Evolutionary conservation across 768 basidiomycete species (phyloP).

Genomic region (Porphyrellus cyaneotinctus): DNA sequence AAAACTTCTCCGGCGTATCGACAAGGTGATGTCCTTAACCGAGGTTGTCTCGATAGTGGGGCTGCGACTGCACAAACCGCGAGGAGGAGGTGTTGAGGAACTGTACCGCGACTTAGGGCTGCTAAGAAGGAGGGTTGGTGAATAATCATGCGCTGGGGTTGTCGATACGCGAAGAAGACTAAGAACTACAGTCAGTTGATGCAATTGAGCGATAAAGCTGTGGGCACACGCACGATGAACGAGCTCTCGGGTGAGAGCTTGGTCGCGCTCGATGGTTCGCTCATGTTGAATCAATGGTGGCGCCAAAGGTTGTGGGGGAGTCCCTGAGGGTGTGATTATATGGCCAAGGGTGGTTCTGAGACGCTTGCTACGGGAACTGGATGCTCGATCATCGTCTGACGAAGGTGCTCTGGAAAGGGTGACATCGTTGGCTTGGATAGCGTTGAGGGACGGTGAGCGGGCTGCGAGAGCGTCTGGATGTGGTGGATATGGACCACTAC

Average conservation of each 20-base stretch:
- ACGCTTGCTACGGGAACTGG: constrained; percentile 47
- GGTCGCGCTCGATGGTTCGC: constrained; percentile 51
- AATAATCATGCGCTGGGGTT: constrained; percentile 70
- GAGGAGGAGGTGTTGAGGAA: constrained; percentile 68
- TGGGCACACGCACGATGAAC: constrained; percentile 55
- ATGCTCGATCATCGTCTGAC: constrained; percentile 40
- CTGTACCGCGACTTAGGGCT: constrained; percentile 57
- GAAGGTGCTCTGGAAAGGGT: constrained; percentile 16
- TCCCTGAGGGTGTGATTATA: constrained; percentile 32
- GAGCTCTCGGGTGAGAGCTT: constrained; percentile 63
- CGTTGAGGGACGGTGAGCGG: constrained; percentile 14
- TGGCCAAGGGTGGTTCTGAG: constrained; percentile 41
- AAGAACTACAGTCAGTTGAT: constrained; percentile 5
- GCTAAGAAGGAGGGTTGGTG: constrained; percentile 77
- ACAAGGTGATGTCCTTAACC: constrained; percentile 50
- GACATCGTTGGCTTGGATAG: constrained; percentile 13
- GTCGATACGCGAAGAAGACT: constrained; percentile 84
- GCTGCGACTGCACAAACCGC: constrained; percentile 78
- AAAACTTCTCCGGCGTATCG: constrained; percentile 53
- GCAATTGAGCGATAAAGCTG: background rate
- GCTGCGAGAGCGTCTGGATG: constrained; percentile 11
- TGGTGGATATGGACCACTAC: constrained; percentile 15
- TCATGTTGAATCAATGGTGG: constrained; percentile 35
- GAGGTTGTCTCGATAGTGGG: constrained; percentile 65
- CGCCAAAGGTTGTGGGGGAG: constrained; percentile 33